Evolutionary conservation across 2,329 filamentous ascomycete species (phyloP), one percentile per base, ranked within the genome.

Genomic region (Penicillium corylophilum): DNA sequence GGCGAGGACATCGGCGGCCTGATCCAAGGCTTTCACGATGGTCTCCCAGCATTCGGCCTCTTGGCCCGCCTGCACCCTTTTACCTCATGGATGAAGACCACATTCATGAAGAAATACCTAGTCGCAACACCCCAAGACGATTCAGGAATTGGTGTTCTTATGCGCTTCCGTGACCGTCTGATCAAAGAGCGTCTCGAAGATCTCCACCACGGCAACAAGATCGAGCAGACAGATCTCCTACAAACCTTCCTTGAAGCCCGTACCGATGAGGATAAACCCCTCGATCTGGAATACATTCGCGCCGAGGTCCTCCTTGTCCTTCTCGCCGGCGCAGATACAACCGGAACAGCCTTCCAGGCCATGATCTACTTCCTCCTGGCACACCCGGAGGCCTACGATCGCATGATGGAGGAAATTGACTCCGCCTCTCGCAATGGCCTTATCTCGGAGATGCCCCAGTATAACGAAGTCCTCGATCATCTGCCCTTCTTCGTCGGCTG

Each of bases 121-220:
- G 77, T 82, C 9, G 78, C 80, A 8, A 77, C 67, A 31, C 79
- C 81, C 0, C 74, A 81, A 42, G 75, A 84, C 29, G 66, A 80
- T 35, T 77, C 73, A 12, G 81, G 80, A 0, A 81, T 83, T 29
- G 81, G 81, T 1, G 77, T 74, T 1, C 61, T 83, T 49, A 83
- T 84, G 79, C 72, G 78, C 8, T 83, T 83, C 64, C 77, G 81
- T 4, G 81, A 84, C 56, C 72, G 73, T 23, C 71, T 84, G 2
- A 75, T 84, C 50, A 61, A 67, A 20, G 67, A 81, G 54, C 74
- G 82, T 0, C 66, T 76, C 22, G 64, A 72, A 23, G 78, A 81
- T 46, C 71, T 82, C 18, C 70, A 77, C 44, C 63, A 69, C 4
- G 79, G 76, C 1, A 78, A 75, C 9, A 69, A 72, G 0, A 61